Conservation (phyloP, 805 yeast species). For the Candida endomychidarum region DNA sequence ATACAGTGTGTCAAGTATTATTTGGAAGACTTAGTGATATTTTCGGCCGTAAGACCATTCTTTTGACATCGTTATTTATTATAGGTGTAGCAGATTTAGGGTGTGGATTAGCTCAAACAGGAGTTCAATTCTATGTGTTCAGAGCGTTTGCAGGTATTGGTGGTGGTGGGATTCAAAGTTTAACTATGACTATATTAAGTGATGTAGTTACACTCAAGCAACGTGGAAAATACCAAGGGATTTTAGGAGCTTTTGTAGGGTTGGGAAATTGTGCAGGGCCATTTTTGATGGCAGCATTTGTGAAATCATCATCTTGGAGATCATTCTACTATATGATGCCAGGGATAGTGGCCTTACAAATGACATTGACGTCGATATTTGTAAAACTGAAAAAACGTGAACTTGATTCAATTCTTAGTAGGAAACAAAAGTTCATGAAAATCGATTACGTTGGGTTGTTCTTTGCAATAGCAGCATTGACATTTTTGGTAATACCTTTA, state of each 20-base stretch:
- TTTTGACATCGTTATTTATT: conserved; percentile 43
- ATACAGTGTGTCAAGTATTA: conserved; percentile 70
- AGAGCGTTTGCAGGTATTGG: conserved; percentile 59
- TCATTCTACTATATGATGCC: conserved; percentile 50
- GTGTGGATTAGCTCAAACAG: conserved; percentile 47
- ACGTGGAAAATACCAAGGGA: conserved; percentile 56
- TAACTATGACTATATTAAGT: conserved; percentile 52
- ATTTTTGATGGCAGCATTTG: conserved; percentile 50
- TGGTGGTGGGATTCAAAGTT: conserved; percentile 49
- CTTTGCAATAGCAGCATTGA: conserved; percentile 46
- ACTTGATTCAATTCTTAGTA: conserved; percentile 25
- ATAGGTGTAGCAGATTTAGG: conserved; percentile 46
- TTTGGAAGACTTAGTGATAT: conserved; percentile 71
- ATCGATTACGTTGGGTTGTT: conserved; percentile 56
- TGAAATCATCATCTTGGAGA: conserved; percentile 53
- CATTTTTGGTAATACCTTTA: conserved; percentile 52
- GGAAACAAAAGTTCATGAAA: conserved; percentile 38
- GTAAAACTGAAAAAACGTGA: conserved; percentile 28
- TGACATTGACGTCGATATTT: conserved; percentile 26
- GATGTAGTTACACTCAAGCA: conserved; percentile 53
- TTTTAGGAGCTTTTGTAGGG: conserved; percentile 54
- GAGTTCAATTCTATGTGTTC: conserved; percentile 47
- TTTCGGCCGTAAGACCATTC: conserved; percentile 59
- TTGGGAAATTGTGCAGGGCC: conserved; percentile 56
- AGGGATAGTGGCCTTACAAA: conserved; percentile 38